Base-by-base conservation (phyloP, 176 grass and related monocot species). In the Musa schizocarpa region DNA sequence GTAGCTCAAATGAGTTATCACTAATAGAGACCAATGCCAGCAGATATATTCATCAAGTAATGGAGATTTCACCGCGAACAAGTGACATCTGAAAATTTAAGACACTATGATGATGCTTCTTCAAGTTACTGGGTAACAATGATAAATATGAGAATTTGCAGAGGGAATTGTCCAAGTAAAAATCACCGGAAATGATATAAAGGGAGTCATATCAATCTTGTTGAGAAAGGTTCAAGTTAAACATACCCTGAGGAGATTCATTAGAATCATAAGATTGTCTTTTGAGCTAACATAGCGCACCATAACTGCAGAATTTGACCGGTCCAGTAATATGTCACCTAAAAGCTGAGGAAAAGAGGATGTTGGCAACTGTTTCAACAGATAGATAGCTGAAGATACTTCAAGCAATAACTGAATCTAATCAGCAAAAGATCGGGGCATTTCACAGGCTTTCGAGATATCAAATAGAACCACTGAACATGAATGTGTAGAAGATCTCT, bases 221-320 rank as follows among this genome's bases (percentile, higher is more conserved):
- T 62, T 8, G 16, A 74, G 10, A 26, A 12, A 55, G 27, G 52
- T 24, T 74, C 50, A 27, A 54, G 25, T 8, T 10, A 17, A 49
- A 16, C 76, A 82, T 82, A 92, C 84, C 82, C 90, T 86, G 69
- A 92, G 55, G 75, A 89, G 86, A 72, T 89, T 89, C 90, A 92
- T 92, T 13, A 82, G 56, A 63, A 92, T 80, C 50, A 78, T 80
- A 26, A 92, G 90, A 53, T 92, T 69, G 59, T 86, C 76, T 61
- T 82, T 92, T 27, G 86, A 87, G 64, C 82, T 63, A 21, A 89
- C 79, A 64, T 89, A 92, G 2, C 74, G 84, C 65, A 82, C 1
- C 90, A 87, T 89, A 59, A 82, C 52, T 22, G 76, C 22, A 68
- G 69, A 24, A 23, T 92, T 92, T 81, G 74, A 80, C 49, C 61